Evolutionary conservation across 345 rosid genomes (phyloP).

Genomic region (Aquilaria yunnanensis): DNA sequence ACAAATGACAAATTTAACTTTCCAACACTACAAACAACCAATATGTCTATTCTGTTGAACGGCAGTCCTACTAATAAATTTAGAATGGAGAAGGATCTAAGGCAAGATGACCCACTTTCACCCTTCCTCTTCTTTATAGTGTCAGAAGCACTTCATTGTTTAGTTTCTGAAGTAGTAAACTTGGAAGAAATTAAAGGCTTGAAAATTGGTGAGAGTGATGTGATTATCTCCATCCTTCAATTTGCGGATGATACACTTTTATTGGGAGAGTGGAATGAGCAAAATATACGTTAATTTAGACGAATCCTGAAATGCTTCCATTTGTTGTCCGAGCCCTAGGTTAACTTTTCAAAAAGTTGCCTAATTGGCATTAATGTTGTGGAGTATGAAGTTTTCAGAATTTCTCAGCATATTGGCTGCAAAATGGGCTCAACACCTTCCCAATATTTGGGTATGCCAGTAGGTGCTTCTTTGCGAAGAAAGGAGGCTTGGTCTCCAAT

Average conservation of each 20-base stretch:
- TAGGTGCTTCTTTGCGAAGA: neutral
- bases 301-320: no score
- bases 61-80: neutral
- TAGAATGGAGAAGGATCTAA: neutral
- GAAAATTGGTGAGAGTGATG: neutral
- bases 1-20: no score
- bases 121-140: neutral
- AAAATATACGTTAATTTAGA: no score
- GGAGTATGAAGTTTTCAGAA: neutral
- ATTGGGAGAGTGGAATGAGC: neutral
- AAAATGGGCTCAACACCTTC: neutral
- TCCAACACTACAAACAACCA: neutral
- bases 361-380: neutral
- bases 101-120: neutral
- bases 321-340: no score
- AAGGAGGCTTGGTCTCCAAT: neutral
- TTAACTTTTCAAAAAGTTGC: no score
- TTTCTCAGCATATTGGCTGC: neutral
- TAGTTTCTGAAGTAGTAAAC: neutral
- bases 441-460: neutral
- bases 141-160: neutral
- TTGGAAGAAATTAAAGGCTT: neutral
- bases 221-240: neutral
- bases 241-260: neutral
- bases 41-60: neutral